Base-by-base conservation (phyloP, 2,329 filamentous ascomycete genomes). In the Aspergillus proliferans region DNA sequence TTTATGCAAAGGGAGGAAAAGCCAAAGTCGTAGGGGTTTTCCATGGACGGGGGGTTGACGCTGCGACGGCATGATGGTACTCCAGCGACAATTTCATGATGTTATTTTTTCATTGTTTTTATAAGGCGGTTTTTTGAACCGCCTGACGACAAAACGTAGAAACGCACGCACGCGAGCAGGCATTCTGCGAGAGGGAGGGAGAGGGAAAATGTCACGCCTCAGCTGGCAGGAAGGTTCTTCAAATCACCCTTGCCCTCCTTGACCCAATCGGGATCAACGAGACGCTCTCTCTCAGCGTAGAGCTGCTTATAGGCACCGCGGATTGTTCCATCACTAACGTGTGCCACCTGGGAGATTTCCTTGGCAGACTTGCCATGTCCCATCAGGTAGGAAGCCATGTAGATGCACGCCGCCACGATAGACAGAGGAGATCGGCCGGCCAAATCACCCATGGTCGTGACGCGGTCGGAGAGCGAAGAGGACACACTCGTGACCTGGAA, bases 301-400 rank as follows among this genome's bases (percentile, higher is more conserved):
- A 98, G 78, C 62, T 87, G 84, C 66, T 93, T 93, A 76, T 97
- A 98, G 0, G 92, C 91, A 22, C 88, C 94, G 62, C 94, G 91
- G 61, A 98, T 95, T 0, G 93, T 98, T 48, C 93, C 91, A 64
- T 98, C 94, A 66, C 90, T 96, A 24, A 98, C 93, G 56, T 89
- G 88, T 1, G 88, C 89, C 15, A 93, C 85, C 21, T 72, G 70
- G 4, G 89, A 87, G 59, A 98, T 96, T 52, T 94, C 87, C 68
- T 91, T 91, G n/a, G 89, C 86, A 6, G 82, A 77, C 61, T 87
- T 87, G 18, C 83, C 77, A 58, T 93, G 82, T 48, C 85, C 87
- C 74, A 95, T 86, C 34, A 97, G 78, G 63, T 92, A 84, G 26
- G 88, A 90, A 3, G 92, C 87, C 83, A 97, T 93, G 76, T 93